Percentiles rank a stretch among this genome's conserved stretches.
phyloP scores from a whole-genome alignment of 495 filamentous ascomycete species.

The Cercophora samala region DNA sequence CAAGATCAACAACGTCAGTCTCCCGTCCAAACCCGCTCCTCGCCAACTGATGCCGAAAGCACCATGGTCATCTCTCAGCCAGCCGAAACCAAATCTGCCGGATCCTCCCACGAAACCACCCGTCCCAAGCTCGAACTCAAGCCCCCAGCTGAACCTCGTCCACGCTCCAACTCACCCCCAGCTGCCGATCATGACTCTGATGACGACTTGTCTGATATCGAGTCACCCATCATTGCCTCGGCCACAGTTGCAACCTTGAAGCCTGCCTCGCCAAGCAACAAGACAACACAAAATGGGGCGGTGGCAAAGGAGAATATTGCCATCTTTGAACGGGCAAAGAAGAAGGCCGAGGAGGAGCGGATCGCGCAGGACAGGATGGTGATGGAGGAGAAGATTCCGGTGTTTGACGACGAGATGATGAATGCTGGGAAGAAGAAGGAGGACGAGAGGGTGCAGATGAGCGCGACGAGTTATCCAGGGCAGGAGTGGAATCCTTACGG shows the following conservation, averaged over 20 bases:
- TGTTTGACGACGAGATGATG: conserved; percentile 28
- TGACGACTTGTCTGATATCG: conserved; percentile 15
- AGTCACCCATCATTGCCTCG: conserved; percentile 18
- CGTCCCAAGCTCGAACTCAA: conserved; percentile 6
- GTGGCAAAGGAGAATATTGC: conserved; percentile 30
- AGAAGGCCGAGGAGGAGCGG: conserved; percentile 24
- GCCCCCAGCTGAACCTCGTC: neutral
- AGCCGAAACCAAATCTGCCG: conserved; percentile 19
- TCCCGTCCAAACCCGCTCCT: neutral
- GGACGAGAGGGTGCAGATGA: conserved; percentile 63
- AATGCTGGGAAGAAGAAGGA: conserved; percentile 37
- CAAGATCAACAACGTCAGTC: conserved; percentile 6
- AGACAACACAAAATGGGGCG: conserved; percentile 15
- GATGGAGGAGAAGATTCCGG: conserved; percentile 53
- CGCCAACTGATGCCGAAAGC: neutral
- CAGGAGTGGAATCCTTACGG: conserved; percentile 75
- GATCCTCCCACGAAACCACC: conserved; percentile 15
- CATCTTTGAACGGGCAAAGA: conserved; percentile 37
- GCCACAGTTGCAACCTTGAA: conserved; percentile 19
- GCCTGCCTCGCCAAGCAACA: conserved; percentile 15
- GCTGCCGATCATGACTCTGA: neutral
- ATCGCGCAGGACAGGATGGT: conserved; percentile 27
- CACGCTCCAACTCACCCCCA: neutral
- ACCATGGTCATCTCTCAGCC: conserved; percentile 16
- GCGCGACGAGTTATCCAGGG: conserved; percentile 73